Percentiles rank a stretch among this genome's conserved stretches.
Conservation (phyloP, 140 eudicot genomes). For the Bidens hawaiensis region DNA sequence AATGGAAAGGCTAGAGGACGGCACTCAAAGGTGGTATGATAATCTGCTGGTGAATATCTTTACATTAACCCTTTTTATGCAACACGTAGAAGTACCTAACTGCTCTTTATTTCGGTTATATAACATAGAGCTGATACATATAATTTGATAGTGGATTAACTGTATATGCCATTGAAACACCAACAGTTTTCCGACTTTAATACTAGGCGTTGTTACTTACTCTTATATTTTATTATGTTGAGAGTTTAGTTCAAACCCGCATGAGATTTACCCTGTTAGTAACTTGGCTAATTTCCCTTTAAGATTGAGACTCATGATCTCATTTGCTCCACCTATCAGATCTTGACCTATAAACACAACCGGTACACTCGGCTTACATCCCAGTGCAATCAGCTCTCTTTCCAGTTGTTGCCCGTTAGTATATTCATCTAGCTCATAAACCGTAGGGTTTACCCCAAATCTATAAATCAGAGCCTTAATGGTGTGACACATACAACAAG, state of each 20-base stretch:
- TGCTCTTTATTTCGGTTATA: background rate
- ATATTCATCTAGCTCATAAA: conserved; percentile 37
- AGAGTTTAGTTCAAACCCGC: conserved; percentile 17
- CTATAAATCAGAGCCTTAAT: conserved; percentile 32
- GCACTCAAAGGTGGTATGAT: conserved; percentile 5
- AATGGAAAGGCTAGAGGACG: background rate
- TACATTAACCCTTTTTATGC: background rate
- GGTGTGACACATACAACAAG: conserved; percentile 33
- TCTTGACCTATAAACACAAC: conserved; percentile 29
- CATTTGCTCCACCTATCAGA: conserved; percentile 35
- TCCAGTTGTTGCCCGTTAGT: conserved; percentile 25
- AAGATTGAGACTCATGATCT: conserved; percentile 32
- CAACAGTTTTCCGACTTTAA: background rate
- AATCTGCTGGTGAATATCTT: conserved; percentile 9
- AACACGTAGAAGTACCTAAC: background rate
- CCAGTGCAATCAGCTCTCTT: conserved; percentile 24
- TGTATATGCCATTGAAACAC: background rate
- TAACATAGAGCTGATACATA: background rate
- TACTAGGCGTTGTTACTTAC: background rate
- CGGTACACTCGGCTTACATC: conserved; percentile 36
- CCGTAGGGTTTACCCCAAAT: conserved; percentile 31
- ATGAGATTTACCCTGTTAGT: conserved; percentile 13
- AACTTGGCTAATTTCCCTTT: conserved; percentile 20
- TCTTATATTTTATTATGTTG: background rate
- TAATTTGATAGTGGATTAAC: background rate